Percentiles rank a stretch among this genome's conserved stretches.
Conservation (phyloP, 2,329 filamentous ascomycete species). For the Paraphoma chrysanthemicola region DNA sequence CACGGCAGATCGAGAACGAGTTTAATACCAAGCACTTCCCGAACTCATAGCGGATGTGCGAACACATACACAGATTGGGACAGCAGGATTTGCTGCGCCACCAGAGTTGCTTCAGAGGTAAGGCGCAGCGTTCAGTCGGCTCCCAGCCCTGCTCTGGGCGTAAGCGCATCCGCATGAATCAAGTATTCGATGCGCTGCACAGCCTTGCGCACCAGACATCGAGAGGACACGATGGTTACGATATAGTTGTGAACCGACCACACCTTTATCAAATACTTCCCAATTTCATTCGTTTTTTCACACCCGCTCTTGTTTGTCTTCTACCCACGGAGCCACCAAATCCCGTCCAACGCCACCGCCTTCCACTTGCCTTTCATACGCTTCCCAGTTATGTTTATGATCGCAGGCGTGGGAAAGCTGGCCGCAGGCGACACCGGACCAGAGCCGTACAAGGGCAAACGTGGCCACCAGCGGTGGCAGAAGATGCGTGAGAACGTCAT, state of each 20-base stretch:
- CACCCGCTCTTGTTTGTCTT: not conserved
- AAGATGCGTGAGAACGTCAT: not conserved
- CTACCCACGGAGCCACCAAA: not conserved
- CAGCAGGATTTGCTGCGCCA: not conserved
- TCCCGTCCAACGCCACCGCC: not conserved
- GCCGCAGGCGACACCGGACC: not conserved
- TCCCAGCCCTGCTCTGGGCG: not conserved
- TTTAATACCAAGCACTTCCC: conserved; percentile 43
- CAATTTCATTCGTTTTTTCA: not conserved
- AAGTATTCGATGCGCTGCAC: too few species aligned
- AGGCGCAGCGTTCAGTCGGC: not conserved
- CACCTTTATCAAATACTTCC: not conserved
- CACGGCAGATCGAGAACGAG: conserved; percentile 51
- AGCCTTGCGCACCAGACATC: not conserved
- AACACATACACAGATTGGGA: not conserved
- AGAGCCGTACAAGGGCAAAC: not conserved
- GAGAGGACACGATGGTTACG: too few species aligned
- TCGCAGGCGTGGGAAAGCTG: not conserved
- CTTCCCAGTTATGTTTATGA: not conserved
- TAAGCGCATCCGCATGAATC: too few species aligned
- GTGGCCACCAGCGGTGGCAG: not conserved
- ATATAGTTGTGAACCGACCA: not conserved
- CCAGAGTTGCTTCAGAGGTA: not conserved
- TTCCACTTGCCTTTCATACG: not conserved
- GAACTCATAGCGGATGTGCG: not conserved